Conservation (phyloP, 2,329 filamentous ascomycete species). For the Fusarium humuli region DNA sequence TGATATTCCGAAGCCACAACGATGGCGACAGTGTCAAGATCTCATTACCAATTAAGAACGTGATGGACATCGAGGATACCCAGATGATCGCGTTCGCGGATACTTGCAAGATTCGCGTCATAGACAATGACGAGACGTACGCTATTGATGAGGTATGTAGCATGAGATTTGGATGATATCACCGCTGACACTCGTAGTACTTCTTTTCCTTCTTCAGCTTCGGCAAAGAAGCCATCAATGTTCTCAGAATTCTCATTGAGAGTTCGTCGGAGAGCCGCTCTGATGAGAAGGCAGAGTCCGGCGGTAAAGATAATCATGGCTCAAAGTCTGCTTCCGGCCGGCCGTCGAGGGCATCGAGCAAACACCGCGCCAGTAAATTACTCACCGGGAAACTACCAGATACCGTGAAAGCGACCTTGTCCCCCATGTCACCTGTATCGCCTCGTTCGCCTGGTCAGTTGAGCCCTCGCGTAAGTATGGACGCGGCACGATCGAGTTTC, state of each 20-base stretch:
- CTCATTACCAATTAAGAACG: constrained; percentile 85
- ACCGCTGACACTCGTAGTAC: constrained; percentile 67
- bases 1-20: constrained; percentile 95
- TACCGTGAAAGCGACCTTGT: constrained; percentile 70
- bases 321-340: constrained; percentile 32
- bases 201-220: constrained; percentile 96
- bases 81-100: constrained; percentile 92
- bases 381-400: constrained; percentile 62
- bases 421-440: constrained; percentile 63
- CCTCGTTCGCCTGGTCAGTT: constrained; percentile 54
- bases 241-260: constrained; percentile 79
- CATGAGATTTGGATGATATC: background rate
- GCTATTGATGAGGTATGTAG: constrained; percentile 86
- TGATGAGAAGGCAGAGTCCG: constrained; percentile 36
- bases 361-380: constrained; percentile 46
- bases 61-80: constrained; percentile 92
- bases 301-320: constrained; percentile 25
- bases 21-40: constrained; percentile 98
- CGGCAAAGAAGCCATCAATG: constrained; percentile 83
- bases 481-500: constrained; percentile 64
- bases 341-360: constrained; percentile 48
- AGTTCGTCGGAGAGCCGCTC: constrained; percentile 59
- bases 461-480: constrained; percentile 67
- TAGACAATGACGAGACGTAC: constrained; percentile 94
- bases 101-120: constrained; percentile 91